These are phyloP conservation scores for Candida dubliniensis DNA, from an alignment of 1,139 yeast genomes.

Conservation along the genomic window DNA sequence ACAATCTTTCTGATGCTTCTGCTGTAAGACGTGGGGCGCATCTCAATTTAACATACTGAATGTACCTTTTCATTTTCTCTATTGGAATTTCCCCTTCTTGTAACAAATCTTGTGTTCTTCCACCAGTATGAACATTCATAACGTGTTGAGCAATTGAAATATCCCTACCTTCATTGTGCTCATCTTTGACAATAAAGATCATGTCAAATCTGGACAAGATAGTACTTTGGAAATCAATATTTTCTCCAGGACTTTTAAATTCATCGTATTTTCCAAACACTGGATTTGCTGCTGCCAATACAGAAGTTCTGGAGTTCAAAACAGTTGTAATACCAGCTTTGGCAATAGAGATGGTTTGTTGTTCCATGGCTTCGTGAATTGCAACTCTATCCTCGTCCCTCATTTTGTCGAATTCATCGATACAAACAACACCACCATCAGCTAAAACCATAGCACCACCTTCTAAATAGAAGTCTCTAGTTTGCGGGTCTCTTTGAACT, in stretches of 20 bases:
- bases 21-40: conserved; percentile 93
- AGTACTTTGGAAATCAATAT: conserved; percentile 96
- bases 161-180: conserved; percentile 84
- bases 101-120: conserved; percentile 48
- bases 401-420: conserved; percentile 99
- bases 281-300: conserved; percentile 97
- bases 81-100: conserved; percentile 84
- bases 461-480: conserved; percentile 91
- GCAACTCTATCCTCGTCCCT: conserved; percentile 99
- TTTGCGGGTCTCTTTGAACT: conserved; percentile 85
- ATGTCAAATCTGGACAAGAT: conserved; percentile 96
- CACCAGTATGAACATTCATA: conserved; percentile 90
- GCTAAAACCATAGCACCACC: conserved; percentile 99
- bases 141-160: conserved; percentile 92
- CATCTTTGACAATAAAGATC: conserved; percentile 97
- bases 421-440: conserved; percentile 98
- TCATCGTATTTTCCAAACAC: conserved; percentile 96
- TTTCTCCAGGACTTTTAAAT: conserved; percentile 94
- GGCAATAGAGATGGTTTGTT: conserved; percentile 98
- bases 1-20: conserved; percentile 86
- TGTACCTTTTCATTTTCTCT: conserved; percentile 86
- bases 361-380: conserved; percentile 99
- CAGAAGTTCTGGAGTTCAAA: conserved; percentile 91
- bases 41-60: conserved; percentile 82
- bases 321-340: conserved; percentile 98